Evolutionary conservation across 495 filamentous ascomycete genomes (phyloP).

Genomic region (Sabuloglossum arenarium): DNA sequence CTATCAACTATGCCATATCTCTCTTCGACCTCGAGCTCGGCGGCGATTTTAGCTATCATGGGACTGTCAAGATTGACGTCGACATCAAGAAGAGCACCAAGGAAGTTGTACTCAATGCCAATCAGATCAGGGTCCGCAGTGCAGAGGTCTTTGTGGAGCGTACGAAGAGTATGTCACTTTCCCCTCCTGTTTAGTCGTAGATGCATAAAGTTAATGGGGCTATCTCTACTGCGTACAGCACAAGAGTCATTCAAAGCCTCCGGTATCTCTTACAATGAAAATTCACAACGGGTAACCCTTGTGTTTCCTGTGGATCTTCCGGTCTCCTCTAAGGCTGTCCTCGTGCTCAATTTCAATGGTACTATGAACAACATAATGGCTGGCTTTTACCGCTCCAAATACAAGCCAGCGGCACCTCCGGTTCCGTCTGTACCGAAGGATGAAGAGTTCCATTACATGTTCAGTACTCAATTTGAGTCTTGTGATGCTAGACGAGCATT

Average conservation of each 20-base stretch:
- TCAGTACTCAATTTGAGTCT: slow-evolving; percentile 91
- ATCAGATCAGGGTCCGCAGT: slow-evolving; percentile 37
- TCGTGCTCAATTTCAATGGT: slow-evolving; percentile 63
- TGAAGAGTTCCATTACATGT: slow-evolving; percentile 71
- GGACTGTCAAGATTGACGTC: slow-evolving; percentile 43
- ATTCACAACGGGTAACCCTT: slow-evolving; percentile 57
- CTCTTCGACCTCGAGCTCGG: slow-evolving; percentile 58
- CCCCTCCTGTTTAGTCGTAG: not conserved
- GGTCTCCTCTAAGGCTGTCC: slow-evolving; percentile 31
- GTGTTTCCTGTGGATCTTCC: slow-evolving; percentile 47
- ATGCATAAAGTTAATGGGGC: not conserved
- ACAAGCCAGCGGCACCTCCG: slow-evolving; percentile 54
- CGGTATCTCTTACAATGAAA: slow-evolving; percentile 54
- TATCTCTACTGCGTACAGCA: not conserved
- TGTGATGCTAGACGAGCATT: slow-evolving; percentile 88
- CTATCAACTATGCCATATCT: slow-evolving; percentile 65
- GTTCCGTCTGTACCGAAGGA: slow-evolving; percentile 56
- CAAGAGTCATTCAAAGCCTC: slow-evolving; percentile 28
- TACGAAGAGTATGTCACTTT: slow-evolving; percentile 16
- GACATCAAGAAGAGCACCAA: slow-evolving; percentile 39
- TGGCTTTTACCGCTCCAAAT: slow-evolving; percentile 89
- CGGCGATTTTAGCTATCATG: slow-evolving; percentile 61
- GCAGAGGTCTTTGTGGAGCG: slow-evolving; percentile 25
- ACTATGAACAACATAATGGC: slow-evolving; percentile 88
- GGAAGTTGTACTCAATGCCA: slow-evolving; percentile 55